Conservation (phyloP, 1,284 basidiomycete genomes). For the Ustilago esculenta region DNA sequence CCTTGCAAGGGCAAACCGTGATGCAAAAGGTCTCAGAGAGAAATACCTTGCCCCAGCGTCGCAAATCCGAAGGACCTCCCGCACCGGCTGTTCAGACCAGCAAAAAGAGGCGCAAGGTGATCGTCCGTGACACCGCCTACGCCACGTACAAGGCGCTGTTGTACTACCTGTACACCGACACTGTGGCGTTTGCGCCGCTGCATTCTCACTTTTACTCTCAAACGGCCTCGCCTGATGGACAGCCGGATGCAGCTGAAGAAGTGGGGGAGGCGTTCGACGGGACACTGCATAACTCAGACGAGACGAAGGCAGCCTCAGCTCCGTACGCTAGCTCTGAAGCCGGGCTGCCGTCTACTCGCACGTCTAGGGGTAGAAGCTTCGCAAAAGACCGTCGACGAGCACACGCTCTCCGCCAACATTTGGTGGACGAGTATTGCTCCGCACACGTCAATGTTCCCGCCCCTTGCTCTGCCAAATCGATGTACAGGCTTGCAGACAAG, state of each 20-base stretch:
- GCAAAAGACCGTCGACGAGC: constrained; percentile 28
- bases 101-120: constrained; percentile 43
- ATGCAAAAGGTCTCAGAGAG: neutral
- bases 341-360: neutral
- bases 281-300: constrained; percentile 1
- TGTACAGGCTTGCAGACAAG: constrained; percentile 79
- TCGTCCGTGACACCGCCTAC: constrained; percentile 82
- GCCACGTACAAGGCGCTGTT: constrained; percentile 82
- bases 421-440: constrained; percentile 47
- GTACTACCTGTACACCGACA: constrained; percentile 87
- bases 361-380: constrained; percentile 6
- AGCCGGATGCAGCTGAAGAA: neutral
- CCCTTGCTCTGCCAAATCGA: constrained; percentile 87
- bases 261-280: neutral
- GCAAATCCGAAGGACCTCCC: constrained; percentile 7
- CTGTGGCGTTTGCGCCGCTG: constrained; percentile 82
- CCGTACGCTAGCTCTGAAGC: constrained; percentile 10
- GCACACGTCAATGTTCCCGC: constrained; percentile 72
- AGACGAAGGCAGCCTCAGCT: neutral
- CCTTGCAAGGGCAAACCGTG: neutral
- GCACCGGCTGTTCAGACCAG: constrained; percentile 3
- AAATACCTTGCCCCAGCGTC: constrained; percentile 12
- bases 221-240: constrained; percentile 12
- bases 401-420: constrained; percentile 35
- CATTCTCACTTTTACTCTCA: constrained; percentile 72